Conservation (phyloP, 176 grass and related monocot genomes). For the Cymbopogon citratus region DNA sequence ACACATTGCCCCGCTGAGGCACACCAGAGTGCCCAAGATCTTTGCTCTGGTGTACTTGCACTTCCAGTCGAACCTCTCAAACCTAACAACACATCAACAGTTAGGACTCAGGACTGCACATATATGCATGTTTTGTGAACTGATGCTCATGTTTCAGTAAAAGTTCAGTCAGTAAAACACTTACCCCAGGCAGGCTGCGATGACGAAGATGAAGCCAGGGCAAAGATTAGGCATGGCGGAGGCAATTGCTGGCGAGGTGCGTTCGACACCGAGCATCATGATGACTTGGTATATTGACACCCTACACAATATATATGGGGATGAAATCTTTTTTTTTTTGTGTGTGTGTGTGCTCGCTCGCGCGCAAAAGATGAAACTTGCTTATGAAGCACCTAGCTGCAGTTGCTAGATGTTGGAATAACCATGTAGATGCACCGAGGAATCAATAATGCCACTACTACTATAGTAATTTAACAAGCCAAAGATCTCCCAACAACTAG, state of each 20-base stretch:
- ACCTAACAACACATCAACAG: background rate
- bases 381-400: no score
- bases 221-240: constrained; percentile 57
- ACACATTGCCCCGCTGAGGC: constrained; percentile 43
- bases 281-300: constrained; percentile 41
- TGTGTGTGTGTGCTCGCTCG: no score
- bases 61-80: constrained; percentile 42
- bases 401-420: no score
- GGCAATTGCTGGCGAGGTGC: constrained; percentile 36
- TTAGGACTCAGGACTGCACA: background rate
- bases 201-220: constrained; percentile 52
- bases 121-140: background rate
- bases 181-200: constrained; percentile 46
- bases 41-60: constrained; percentile 45
- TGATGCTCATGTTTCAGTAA: background rate
- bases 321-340: no score
- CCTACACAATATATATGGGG: no score
- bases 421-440: no score
- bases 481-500: no score
- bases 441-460: no score
- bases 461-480: no score
- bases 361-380: no score
- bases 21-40: constrained; percentile 41
- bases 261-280: constrained; percentile 35
- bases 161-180: background rate